Evolutionary conservation across 2,329 filamentous ascomycete species (phyloP).

Genomic region (Fusarium avenaceum): DNA sequence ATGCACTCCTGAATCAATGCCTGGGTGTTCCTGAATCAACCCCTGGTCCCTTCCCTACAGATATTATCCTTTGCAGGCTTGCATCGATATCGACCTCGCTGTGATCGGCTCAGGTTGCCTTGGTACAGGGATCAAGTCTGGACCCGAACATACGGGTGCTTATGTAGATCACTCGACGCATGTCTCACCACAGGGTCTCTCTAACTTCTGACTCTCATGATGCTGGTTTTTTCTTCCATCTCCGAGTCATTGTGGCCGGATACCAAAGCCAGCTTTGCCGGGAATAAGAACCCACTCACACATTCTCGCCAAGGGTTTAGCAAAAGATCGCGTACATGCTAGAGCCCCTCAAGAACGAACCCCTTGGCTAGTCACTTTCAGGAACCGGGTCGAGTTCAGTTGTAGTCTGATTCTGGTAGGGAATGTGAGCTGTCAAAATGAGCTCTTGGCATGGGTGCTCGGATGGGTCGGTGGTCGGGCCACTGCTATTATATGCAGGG

Average conservation of each 20-base stretch:
- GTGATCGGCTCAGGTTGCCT: neutral
- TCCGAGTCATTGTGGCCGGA: neutral
- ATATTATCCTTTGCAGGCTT: neutral
- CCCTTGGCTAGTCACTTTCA: neutral
- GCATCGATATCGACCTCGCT: neutral
- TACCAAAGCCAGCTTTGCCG: neutral
- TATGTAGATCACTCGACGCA: neutral
- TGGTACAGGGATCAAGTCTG: too few relatives aligned
- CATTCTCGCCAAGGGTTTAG: conserved; percentile 2
- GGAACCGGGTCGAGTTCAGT: neutral
- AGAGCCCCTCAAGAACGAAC: neutral
- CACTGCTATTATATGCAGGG: neutral
- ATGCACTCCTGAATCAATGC: neutral
- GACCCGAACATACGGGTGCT: too few relatives aligned
- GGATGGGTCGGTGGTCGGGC: neutral
- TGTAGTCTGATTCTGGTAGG: neutral
- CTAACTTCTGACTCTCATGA: neutral
- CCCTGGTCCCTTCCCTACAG: neutral
- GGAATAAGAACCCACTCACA: conserved; percentile 13
- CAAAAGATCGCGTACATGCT: neutral
- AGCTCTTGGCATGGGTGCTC: neutral
- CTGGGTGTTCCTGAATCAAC: neutral
- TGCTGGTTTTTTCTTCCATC: neutral
- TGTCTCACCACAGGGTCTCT: neutral
- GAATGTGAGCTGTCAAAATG: conserved; percentile 6